phyloP scores from a whole-genome alignment of 768 basidiomycete genomes.

The Boletus rubroflammeus region DNA sequence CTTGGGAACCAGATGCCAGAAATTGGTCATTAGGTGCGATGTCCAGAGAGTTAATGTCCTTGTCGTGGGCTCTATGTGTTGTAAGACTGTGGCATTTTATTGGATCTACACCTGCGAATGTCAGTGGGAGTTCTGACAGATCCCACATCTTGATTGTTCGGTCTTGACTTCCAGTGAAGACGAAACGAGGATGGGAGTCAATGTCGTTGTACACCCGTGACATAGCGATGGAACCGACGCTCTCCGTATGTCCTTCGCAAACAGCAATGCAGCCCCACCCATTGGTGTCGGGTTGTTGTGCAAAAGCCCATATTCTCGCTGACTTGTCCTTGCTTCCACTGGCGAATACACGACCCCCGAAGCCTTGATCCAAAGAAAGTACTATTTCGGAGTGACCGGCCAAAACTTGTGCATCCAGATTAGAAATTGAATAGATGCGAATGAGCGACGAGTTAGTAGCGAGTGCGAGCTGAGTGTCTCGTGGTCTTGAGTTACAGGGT shows the following conservation, averaged over 20 bases:
- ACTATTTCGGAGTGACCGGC: conserved; percentile 92
- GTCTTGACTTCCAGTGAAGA: conserved; percentile 96
- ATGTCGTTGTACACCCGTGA: conserved; percentile 42
- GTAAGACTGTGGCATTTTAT: conserved; percentile 69
- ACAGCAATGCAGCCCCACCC: conserved; percentile 69
- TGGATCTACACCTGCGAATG: conserved; percentile 24
- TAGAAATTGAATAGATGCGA: conserved; percentile 75
- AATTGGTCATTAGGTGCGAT: conserved; percentile 84
- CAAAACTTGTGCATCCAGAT: conserved; percentile 80
- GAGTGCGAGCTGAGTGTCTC: conserved; percentile 79
- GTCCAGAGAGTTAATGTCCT: conserved; percentile 97
- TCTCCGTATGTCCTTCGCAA: conserved; percentile 93
- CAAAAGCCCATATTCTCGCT: conserved; percentile 74
- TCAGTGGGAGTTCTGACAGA: conserved; percentile 49
- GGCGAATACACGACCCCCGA: conserved; percentile 68
- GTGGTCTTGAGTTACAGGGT: conserved; percentile 18
- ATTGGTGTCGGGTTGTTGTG: conserved; percentile 8
- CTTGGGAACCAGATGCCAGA: conserved; percentile 93
- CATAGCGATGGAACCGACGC: conserved; percentile 85
- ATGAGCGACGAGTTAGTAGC: conserved; percentile 98
- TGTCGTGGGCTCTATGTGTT: conserved; percentile 92
- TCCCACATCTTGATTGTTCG: conserved; percentile 99
- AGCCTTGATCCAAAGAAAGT: conserved; percentile 70
- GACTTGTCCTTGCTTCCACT: conserved; percentile 92
- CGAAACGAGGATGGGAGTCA: conserved; percentile 48